Evolutionary conservation across 345 rosid genomes (phyloP).

Genomic region (Boechera retrofracta): DNA sequence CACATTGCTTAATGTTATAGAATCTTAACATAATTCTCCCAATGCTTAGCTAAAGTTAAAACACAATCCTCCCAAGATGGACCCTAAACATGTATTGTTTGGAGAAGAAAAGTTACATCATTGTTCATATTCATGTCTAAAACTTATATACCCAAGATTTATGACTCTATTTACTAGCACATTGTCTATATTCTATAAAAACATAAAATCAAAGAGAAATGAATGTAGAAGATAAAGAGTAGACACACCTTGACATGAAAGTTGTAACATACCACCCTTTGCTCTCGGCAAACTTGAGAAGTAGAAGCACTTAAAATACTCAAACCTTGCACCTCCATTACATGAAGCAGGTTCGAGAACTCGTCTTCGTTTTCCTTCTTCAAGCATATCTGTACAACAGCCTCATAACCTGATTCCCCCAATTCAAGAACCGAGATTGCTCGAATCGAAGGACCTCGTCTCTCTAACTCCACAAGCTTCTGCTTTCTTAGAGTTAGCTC

Average conservation of each 20-base stretch:
- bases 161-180: neutral
- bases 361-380: constrained; percentile 30
- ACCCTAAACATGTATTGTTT: constrained; percentile 4
- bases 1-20: neutral
- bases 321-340: constrained; percentile 41
- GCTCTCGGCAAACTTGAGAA: constrained; percentile 33
- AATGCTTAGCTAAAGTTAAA: neutral
- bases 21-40: neutral
- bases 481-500: constrained; percentile 32
- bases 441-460: constrained; percentile 8
- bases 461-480: constrained; percentile 20
- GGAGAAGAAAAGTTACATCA: neutral
- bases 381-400: constrained; percentile 40
- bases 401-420: constrained; percentile 28
- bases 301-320: constrained; percentile 41
- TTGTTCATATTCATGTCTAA: constrained; percentile 15
- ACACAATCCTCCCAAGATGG: neutral
- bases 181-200: neutral
- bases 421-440: constrained; percentile 42
- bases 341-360: constrained; percentile 37
- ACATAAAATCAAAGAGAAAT: constrained; percentile 12
- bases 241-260: constrained; percentile 44
- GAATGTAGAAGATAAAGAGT: neutral
- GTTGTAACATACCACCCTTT: constrained; percentile 35
- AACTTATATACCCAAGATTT: constrained; percentile 12